Conservation (phyloP, 108 stramenopile genomes). For the Chaetoceros muelleri region DNA sequence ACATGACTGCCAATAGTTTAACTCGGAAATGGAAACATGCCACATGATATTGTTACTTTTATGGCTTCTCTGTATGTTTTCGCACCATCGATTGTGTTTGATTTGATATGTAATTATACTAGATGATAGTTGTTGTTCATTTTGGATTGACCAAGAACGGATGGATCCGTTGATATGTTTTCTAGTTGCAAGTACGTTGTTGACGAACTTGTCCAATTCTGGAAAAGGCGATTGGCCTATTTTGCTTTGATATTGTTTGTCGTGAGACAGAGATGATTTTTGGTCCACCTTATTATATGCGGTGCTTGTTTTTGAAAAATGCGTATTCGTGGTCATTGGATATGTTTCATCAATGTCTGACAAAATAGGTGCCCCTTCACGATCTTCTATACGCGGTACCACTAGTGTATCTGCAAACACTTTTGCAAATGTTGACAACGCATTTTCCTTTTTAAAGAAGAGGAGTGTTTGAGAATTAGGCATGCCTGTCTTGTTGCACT, state of each 20-base stretch:
- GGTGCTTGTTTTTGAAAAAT: conserved; percentile 3
- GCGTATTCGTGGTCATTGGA: too few relatives aligned
- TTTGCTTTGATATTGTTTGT: not conserved
- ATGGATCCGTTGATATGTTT: conserved; percentile 53
- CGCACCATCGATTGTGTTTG: conserved; percentile 70
- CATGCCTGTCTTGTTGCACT: conserved; percentile 14
- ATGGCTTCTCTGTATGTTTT: conserved; percentile 57
- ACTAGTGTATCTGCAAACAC: conserved; percentile 64
- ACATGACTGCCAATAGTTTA: conserved; percentile 58
- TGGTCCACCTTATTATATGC: not conserved
- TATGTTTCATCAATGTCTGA: conserved; percentile 3
- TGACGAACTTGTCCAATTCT: conserved; percentile 47
- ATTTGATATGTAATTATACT: conserved; percentile 55
- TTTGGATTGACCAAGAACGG: conserved; percentile 61
- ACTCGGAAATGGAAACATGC: conserved; percentile 53
- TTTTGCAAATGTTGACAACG: conserved; percentile 28
- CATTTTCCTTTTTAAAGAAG: too few relatives aligned
- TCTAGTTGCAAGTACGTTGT: conserved; percentile 34
- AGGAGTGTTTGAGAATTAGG: too few relatives aligned
- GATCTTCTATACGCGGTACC: conserved; percentile 34
- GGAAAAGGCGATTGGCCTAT: conserved; percentile 50
- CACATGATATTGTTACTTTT: conserved; percentile 78
- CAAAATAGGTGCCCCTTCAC: not conserved
- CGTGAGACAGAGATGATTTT: not conserved
- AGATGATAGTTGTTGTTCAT: conserved; percentile 20